phyloP scores from a whole-genome alignment of 495 filamentous ascomycete genomes.

The Penicillium macrosclerotiorum region DNA sequence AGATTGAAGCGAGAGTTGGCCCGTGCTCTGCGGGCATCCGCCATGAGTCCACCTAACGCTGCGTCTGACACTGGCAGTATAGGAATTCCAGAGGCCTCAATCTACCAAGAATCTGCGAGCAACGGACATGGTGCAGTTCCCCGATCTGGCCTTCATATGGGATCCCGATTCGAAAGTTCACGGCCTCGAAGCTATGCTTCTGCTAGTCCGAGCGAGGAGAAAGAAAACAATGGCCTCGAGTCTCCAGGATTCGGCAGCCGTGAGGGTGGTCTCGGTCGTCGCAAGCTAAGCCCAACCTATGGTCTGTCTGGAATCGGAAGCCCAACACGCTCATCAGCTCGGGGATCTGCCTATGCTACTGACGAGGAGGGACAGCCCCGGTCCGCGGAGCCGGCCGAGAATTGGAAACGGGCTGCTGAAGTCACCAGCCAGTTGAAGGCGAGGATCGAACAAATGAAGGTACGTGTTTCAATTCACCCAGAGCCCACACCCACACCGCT shows the following conservation, averaged over 20 bases:
- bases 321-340: constrained; percentile 47
- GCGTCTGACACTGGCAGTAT: constrained; percentile 33
- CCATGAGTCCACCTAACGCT: constrained; percentile 38
- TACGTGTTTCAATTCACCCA: constrained; percentile 31
- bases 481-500: no score
- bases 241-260: constrained; percentile 37
- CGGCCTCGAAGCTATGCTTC: constrained; percentile 66
- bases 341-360: constrained; percentile 33
- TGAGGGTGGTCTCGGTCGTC: constrained; percentile 37
- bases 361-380: constrained; percentile 38
- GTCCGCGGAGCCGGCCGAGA: constrained; percentile 68
- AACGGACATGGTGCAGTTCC: constrained; percentile 29
- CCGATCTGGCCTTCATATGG: constrained; percentile 37
- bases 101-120: constrained; percentile 35
- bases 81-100: constrained; percentile 34
- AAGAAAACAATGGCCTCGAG: constrained; percentile 60
- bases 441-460: constrained; percentile 88
- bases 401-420: constrained; percentile 97
- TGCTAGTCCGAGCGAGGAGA: constrained; percentile 73
- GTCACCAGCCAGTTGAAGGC: constrained; percentile 97
- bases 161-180: constrained; percentile 37
- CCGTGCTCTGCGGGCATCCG: constrained; percentile 43
- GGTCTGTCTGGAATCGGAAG: constrained; percentile 56
- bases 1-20: constrained; percentile 78
- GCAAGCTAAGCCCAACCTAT: constrained; percentile 46